Conservation (phyloP, 139 green algal genomes). For the Nannochloris sp. region DNA sequence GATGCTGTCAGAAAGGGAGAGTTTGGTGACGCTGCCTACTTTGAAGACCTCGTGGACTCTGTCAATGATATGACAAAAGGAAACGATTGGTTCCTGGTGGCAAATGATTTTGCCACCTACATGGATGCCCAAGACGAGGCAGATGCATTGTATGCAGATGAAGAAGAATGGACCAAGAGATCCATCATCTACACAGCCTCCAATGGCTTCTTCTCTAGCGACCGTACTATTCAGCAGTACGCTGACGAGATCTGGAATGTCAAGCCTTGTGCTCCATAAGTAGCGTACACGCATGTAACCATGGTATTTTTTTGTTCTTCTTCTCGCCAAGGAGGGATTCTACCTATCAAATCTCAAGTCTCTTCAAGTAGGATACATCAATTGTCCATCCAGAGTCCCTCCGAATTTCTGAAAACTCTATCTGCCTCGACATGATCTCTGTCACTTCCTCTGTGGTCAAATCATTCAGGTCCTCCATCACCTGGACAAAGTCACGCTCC, state of each 20-base stretch:
- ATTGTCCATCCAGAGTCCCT: neutral
- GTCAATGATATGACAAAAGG: slow-evolving; percentile 74
- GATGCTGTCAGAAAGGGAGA: slow-evolving; percentile 52
- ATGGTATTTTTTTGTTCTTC: too few relatives aligned
- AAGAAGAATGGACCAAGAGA: slow-evolving; percentile 58
- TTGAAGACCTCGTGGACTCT: slow-evolving; percentile 76
- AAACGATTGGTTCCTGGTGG: slow-evolving; percentile 63
- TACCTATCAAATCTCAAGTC: too few relatives aligned
- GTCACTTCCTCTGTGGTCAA: neutral
- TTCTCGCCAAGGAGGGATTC: too few relatives aligned
- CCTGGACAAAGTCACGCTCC: neutral
- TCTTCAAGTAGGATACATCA: too few relatives aligned
- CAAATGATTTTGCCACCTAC: slow-evolving; percentile 90
- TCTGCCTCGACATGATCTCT: neutral
- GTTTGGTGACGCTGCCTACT: slow-evolving; percentile 89
- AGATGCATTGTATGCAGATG: slow-evolving; percentile 57
- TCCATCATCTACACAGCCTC: slow-evolving; percentile 67
- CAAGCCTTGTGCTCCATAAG: slow-evolving; percentile 33
- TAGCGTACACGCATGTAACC: too few relatives aligned
- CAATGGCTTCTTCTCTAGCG: slow-evolving; percentile 64
- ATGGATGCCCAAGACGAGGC: slow-evolving; percentile 77
- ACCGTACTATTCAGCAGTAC: slow-evolving; percentile 73
- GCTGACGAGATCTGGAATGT: slow-evolving; percentile 77
- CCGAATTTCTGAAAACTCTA: neutral
- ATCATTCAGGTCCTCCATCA: neutral